Conservation (phyloP, 768 basidiomycete genomes). For the Suillus americanus region DNA sequence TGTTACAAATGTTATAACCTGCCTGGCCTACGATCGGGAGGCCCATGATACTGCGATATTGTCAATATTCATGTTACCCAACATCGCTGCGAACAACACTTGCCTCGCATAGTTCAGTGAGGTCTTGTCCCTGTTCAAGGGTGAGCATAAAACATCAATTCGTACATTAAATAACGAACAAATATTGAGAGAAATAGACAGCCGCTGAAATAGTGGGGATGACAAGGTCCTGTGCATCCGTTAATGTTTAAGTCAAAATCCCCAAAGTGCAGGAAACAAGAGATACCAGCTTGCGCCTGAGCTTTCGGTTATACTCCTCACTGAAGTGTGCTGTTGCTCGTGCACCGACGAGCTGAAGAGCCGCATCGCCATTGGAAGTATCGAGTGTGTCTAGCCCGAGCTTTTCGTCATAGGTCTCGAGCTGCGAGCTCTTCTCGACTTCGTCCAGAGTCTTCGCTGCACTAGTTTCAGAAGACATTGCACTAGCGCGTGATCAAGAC, state of each 20-base stretch:
- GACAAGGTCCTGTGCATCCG: constrained; percentile 40
- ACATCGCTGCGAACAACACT: constrained; percentile 2
- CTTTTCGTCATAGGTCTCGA: constrained; percentile 35
- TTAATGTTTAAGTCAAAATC: not conserved
- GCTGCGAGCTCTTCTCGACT: constrained; percentile 16
- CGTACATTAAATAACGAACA: constrained; percentile 38
- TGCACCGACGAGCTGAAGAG: constrained; percentile 56
- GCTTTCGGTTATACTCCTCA: constrained; percentile 57
- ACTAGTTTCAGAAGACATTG: constrained; percentile 21
- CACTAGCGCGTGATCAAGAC: constrained; percentile 1
- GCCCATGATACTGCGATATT: constrained; percentile 53
- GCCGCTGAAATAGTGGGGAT: constrained; percentile 60
- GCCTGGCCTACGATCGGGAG: constrained; percentile 65
- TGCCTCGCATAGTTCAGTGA: constrained; percentile 71
- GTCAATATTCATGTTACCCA: constrained; percentile 7
- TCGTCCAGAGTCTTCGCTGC: constrained; percentile 11
- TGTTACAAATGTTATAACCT: not conserved
- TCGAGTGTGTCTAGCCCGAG: constrained; percentile 31
- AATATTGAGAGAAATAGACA: constrained; percentile 67
- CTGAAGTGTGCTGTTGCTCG: constrained; percentile 52
- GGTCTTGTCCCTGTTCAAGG: constrained; percentile 57
- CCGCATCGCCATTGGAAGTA: constrained; percentile 53
- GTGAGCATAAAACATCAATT: constrained; percentile 6
- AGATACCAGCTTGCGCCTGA: constrained; percentile 58
- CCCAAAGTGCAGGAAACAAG: not conserved